Evolutionary conservation across 2,329 filamentous ascomycete species (phyloP).

Genomic region (Alternaria atra): DNA sequence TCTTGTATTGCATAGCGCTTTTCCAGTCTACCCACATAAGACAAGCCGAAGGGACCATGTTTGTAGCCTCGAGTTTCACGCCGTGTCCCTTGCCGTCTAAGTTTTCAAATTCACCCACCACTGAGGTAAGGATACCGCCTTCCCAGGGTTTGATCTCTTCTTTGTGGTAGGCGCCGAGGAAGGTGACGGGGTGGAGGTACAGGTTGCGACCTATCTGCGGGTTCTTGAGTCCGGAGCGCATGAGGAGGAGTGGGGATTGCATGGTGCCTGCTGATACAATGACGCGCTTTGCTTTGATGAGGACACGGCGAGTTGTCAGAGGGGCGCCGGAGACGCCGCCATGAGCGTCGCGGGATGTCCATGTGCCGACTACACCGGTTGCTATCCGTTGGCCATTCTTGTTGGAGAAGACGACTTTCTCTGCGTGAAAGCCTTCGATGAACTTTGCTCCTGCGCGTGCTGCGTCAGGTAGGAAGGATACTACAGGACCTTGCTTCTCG

Average conservation of each 20-base stretch:
- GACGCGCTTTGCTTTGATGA: conserved; percentile 81
- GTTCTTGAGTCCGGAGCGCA: conserved; percentile 82
- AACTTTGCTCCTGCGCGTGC: conserved; percentile 79
- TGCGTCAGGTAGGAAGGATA: conserved; percentile 82
- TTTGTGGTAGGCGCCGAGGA: conserved; percentile 69
- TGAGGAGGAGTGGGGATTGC: conserved; percentile 77
- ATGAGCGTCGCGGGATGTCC: conserved; percentile 74
- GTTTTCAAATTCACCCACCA: conserved; percentile 81
- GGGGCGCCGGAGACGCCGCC: conserved; percentile 66
- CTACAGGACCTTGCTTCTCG: conserved; percentile 80
- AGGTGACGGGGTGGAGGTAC: conserved; percentile 76
- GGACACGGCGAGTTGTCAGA: conserved; percentile 66
- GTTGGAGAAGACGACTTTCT: conserved; percentile 74
- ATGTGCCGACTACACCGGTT: conserved; percentile 75
- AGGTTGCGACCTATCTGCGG: conserved; percentile 83
- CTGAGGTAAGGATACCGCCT: conserved; percentile 81
- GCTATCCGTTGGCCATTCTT: conserved; percentile 65
- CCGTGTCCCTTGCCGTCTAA: conserved; percentile 83
- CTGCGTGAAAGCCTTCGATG: conserved; percentile 80
- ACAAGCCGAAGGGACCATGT: conserved; percentile 75
- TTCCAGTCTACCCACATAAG: conserved; percentile 72
- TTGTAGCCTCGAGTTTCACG: conserved; percentile 78
- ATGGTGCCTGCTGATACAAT: conserved; percentile 80
- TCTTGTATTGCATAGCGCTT: conserved; percentile 75
- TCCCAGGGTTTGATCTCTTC: conserved; percentile 70